These are phyloP conservation scores for Coccinonectria pachysandricola DNA, from an alignment of 2,329 filamentous ascomycete genomes.

Conservation along the genomic window DNA sequence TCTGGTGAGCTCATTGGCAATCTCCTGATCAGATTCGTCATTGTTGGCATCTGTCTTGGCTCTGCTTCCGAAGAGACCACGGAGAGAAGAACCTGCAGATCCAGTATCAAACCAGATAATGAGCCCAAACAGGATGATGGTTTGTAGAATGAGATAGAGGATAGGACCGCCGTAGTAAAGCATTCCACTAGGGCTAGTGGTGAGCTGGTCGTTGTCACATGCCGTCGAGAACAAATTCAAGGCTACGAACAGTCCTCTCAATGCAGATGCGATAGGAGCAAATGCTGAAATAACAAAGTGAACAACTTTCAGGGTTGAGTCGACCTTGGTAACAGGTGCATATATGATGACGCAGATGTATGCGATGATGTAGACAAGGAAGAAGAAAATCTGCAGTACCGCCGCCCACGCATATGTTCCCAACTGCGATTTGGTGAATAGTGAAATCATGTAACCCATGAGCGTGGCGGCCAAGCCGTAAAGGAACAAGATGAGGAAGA, in stretches of 20 bases:
- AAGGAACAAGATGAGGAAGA: constrained; percentile 71
- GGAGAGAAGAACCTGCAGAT: constrained; percentile 45
- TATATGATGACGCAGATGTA: constrained; percentile 68
- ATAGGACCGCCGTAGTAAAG: constrained; percentile 75
- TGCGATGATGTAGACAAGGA: constrained; percentile 61
- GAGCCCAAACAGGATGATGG: constrained; percentile 56
- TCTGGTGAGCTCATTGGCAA: constrained; percentile 53
- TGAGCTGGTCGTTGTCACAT: constrained; percentile 55
- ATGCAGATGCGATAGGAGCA: constrained; percentile 66
- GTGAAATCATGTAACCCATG: constrained; percentile 69
- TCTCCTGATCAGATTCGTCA: constrained; percentile 43
- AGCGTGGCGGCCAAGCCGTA: constrained; percentile 72
- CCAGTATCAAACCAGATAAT: constrained; percentile 77
- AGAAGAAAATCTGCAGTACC: constrained; percentile 61
- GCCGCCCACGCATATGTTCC: constrained; percentile 77
- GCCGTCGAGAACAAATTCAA: constrained; percentile 78
- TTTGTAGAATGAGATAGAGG: constrained; percentile 69
- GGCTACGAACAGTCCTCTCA: constrained; percentile 63
- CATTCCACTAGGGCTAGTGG: constrained; percentile 59
- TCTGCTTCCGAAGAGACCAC: constrained; percentile 27
- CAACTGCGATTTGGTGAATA: constrained; percentile 69
- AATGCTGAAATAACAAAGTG: constrained; percentile 67
- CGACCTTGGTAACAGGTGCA: constrained; percentile 57
- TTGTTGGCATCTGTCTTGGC: constrained; percentile 19
- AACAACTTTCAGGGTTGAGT: constrained; percentile 54